These are phyloP conservation scores for Parascedosporium putredinis DNA, from an alignment of 2,329 filamentous ascomycete species.

Conservation along the genomic window DNA sequence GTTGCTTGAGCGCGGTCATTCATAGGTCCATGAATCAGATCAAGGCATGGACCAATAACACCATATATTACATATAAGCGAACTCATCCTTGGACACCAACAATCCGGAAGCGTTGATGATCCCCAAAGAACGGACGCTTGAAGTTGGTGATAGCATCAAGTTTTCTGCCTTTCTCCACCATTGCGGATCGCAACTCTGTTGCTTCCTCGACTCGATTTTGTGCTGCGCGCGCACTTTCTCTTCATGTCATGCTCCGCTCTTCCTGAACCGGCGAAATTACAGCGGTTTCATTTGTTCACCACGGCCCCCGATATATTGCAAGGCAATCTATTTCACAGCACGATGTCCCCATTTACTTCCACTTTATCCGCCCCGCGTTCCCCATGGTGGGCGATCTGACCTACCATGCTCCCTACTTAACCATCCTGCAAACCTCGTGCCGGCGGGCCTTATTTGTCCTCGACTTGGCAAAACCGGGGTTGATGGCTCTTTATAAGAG, in stretches of 20 bases:
- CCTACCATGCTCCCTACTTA: neutral
- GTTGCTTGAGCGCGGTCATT: too few species aligned
- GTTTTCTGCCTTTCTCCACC: too few species aligned
- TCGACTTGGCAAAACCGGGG: neutral
- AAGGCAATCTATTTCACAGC: neutral
- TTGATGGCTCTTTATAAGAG: neutral
- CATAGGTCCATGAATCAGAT: too few species aligned
- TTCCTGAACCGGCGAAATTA: constrained; percentile 1
- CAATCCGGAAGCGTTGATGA: too few species aligned
- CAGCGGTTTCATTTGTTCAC: neutral
- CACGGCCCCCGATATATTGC: neutral
- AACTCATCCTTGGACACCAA: too few species aligned
- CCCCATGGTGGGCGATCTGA: neutral
- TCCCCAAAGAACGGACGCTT: too few species aligned
- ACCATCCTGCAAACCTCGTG: neutral
- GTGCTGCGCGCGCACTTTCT: too few species aligned
- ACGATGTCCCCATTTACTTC: neutral
- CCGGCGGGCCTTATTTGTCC: neutral
- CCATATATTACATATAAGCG: too few species aligned
- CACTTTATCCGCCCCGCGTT: constrained; percentile 2
- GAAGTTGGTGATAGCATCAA: too few species aligned
- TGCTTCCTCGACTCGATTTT: too few species aligned
- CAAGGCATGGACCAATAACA: too few species aligned
- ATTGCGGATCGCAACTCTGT: too few species aligned
- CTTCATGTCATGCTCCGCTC: neutral